Evolutionary conservation across 164 flowering plant genomes (phyloP), one percentile per base, ranked within the genome.

Genomic region (Hamamelis virginiana): DNA sequence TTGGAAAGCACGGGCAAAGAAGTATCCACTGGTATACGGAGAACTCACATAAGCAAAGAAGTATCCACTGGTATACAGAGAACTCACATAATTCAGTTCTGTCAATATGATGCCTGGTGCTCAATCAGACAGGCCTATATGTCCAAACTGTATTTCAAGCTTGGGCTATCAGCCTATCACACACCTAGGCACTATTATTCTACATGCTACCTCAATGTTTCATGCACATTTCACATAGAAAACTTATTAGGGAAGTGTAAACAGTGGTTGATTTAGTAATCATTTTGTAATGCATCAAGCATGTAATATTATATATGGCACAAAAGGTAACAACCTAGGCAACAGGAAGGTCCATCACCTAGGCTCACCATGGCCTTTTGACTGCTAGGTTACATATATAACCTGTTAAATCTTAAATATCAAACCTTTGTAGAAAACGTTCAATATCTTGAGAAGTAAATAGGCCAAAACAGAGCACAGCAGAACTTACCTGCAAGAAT

Each of bases 401-500:
- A 53, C 12, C 21, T 9, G 21, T 19, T 21, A 46, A n/a, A 22
- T 23, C 59, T 21, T 8, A 9, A 21, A 55, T 3, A 21, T 13
- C 21, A 21, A 53, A 53, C 57, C n/a, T 5, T 53, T n/a, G n/a
- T n/a, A 33, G 10, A 55, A 55, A 55, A 21, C 14, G 5, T 13
- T 4, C 45, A 59, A 28, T 23, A 1, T 59, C 22, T 59, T 59
- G 12, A 33, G 44, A 33, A 33, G 63, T 28, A 10, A 16, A 59
- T 0, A 15, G n/a, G 33, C 15, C 33, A 63, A 45, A 44, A 59
- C 41, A 55, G 33, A 63, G 26, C 19, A 60, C 10, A 59, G 58
- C 5, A 51, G 47, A 16, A 18, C 87, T 77, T 82, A 92, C 98
- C 98, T 63, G 97, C 97, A 75, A 91, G 96, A 72, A 94, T 88